Conservation (phyloP, 208 protist genomes). For the Crithidia sp. region DNA sequence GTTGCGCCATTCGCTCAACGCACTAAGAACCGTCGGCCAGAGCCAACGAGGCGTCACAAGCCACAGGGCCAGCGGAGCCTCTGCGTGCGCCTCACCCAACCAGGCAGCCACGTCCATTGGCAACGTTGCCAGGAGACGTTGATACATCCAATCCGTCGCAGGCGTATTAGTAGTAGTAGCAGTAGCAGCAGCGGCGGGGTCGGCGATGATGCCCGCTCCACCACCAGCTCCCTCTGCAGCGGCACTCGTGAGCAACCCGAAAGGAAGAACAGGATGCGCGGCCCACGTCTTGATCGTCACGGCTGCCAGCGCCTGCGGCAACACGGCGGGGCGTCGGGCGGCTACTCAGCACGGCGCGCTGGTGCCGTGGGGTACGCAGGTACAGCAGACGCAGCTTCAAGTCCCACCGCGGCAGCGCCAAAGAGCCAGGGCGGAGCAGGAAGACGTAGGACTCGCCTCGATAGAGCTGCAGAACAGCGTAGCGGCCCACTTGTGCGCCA, state of each 20-base stretch:
- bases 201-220: background rate
- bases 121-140: conserved; percentile 6
- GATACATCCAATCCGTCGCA: conserved; percentile 6
- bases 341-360: conserved; percentile 40
- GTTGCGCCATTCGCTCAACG: background rate
- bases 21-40: conserved; percentile 28
- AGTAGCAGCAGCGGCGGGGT: background rate
- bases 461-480: conserved; percentile 50
- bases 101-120: conserved; percentile 16
- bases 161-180: background rate
- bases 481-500: conserved; percentile 25
- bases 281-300: conserved; percentile 5
- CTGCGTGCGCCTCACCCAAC: conserved; percentile 15
- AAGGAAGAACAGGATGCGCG: conserved; percentile 3
- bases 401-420: conserved; percentile 50
- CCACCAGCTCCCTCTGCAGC: background rate
- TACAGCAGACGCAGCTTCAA: conserved; percentile 46
- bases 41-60: conserved; percentile 32
- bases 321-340: conserved; percentile 27
- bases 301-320: conserved; percentile 6
- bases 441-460: conserved; percentile 71
- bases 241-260: background rate
- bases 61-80: conserved; percentile 29
- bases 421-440: conserved; percentile 35
- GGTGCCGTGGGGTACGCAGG: conserved; percentile 29